Percentiles rank a stretch among this genome's conserved stretches.
These are phyloP conservation scores for Magnusiomyces paraingens DNA, from an alignment of 1,139 yeast species.

Conservation along the genomic window DNA sequence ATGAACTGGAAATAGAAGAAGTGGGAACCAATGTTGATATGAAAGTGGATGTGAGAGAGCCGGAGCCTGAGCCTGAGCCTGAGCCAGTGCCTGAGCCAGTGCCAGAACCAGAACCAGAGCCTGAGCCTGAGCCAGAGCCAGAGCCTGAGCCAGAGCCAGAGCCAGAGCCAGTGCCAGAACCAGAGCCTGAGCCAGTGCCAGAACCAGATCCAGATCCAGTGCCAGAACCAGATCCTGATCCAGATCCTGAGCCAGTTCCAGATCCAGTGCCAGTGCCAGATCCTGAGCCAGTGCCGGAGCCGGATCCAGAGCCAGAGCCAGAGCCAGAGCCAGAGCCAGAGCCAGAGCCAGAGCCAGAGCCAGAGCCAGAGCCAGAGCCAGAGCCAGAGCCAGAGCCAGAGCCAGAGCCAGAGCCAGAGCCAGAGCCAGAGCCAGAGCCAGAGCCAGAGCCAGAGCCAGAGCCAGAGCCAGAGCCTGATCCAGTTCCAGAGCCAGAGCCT, in stretches of 20 bases:
- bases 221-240: conserved; percentile 3
- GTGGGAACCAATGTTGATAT: too few relatives aligned
- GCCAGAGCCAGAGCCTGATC: conserved; percentile 4
- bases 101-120: conserved; percentile 5
- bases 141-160: conserved; percentile 3
- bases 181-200: conserved; percentile 1
- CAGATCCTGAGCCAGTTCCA: conserved; percentile 8
- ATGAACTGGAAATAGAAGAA: too few relatives aligned
- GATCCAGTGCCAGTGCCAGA: conserved; percentile 2
- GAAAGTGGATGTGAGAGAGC: neutral
- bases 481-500: conserved; percentile 3
- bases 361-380: conserved; percentile 7
- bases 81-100: conserved; percentile 5
- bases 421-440: neutral
- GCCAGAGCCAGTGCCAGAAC: neutral
- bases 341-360: conserved; percentile 2
- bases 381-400: conserved; percentile 8
- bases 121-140: conserved; percentile 2
- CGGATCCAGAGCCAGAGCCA: neutral
- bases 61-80: conserved; percentile 1
- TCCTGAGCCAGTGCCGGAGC: conserved; percentile 3
- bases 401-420: conserved; percentile 6
- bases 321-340: conserved; percentile 6
- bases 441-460: conserved; percentile 6
- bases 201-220: conserved; percentile 1